Base-by-base conservation (phyloP, 2,329 filamentous ascomycete species). In the Ophiostoma tasmaniense region DNA sequence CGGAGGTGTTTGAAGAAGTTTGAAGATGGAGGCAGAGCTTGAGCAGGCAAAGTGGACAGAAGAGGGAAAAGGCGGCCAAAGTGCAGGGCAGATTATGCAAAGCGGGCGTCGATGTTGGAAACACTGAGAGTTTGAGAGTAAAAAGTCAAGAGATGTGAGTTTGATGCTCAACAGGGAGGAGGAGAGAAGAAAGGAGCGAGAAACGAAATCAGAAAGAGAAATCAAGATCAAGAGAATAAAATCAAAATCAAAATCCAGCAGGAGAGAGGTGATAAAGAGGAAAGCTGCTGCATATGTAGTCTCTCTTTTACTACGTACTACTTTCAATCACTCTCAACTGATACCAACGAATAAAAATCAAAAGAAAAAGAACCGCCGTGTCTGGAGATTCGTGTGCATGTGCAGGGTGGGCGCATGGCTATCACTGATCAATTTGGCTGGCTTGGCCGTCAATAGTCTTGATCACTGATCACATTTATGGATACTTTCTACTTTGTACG, bases 141-240 rank as follows among this genome's bases (percentile, higher is more conserved):
- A 61, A 66, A 74, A 73, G 73, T 75, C 73, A 76, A 77, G 75
- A 76, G 76, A 77, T 77, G 76, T 73, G 75, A 75, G 79, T 80
- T 81, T 81, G 81, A 79, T 77, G 79, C 77, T 75, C 73, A 76
- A 78, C 59, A 30, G 52, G 52, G 52, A 14, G 22, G n/a, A 25
- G n/a, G n/a, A 59, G n/a, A 25, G 52, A 30, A 28, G 28, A 30
- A 35, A 17, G 6, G 35, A 20, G 20, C n/a, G 30, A 33, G 45
- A n/a, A n/a, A 37, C 11, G 11, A 52, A 55, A 28, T 55, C 2
- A 55, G 8, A 25, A 1, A 6, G n/a, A 28, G 22, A 50, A 50
- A 25, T 4, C 5, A 55, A 25, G 25, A 13, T 11, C 8, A 55
- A 28, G 50, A 55, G 42, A 28, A 25, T 25, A 22, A 52, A 52